Conservation (phyloP, 1,284 basidiomycete species). For the Apiotrichum veenhuisii region DNA sequence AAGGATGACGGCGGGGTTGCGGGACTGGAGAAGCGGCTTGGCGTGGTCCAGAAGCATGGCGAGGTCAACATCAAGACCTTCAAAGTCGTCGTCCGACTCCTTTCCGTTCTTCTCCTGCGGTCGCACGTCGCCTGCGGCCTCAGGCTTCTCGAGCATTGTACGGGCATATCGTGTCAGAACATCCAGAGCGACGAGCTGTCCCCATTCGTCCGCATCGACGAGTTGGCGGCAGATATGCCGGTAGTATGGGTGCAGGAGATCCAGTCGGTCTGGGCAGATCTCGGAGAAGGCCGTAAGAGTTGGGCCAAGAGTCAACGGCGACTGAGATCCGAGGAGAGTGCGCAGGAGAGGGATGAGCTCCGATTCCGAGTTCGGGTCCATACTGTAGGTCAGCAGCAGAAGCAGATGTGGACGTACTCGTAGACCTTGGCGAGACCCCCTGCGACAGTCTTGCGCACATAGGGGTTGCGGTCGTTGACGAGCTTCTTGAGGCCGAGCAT, state of each 20-base stretch:
- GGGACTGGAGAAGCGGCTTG: constrained; percentile 73
- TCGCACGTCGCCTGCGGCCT: constrained; percentile 19
- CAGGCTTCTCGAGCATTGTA: constrained; percentile 74
- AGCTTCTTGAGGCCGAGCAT: constrained; percentile 87
- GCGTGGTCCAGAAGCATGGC: constrained; percentile 68
- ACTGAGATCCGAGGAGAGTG: constrained; percentile 73
- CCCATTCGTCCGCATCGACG: constrained; percentile 94
- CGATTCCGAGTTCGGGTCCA: constrained; percentile 68
- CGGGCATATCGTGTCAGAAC: constrained; percentile 72
- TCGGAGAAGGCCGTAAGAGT: constrained; percentile 79
- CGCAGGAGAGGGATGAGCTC: constrained; percentile 70
- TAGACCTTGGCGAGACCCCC: constrained; percentile 82
- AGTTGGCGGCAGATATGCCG: constrained; percentile 77
- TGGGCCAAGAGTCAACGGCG: constrained; percentile 81
- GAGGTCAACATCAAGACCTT: constrained; percentile 66
- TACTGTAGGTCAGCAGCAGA: constrained; percentile 51
- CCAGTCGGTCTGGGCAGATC: constrained; percentile 75
- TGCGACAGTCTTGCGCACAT: constrained; percentile 87
- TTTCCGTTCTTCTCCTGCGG: constrained; percentile 4
- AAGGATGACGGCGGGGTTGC: constrained; percentile 80
- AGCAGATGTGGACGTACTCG: constrained; percentile 57
- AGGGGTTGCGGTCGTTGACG: constrained; percentile 82
- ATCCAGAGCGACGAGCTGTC: constrained; percentile 75
- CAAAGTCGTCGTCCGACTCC: constrained; percentile 47
- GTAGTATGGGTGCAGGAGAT: constrained; percentile 84